phyloP scores from a whole-genome alignment of 2,329 filamentous ascomycete genomes.

The Elsinoe arachidis region DNA sequence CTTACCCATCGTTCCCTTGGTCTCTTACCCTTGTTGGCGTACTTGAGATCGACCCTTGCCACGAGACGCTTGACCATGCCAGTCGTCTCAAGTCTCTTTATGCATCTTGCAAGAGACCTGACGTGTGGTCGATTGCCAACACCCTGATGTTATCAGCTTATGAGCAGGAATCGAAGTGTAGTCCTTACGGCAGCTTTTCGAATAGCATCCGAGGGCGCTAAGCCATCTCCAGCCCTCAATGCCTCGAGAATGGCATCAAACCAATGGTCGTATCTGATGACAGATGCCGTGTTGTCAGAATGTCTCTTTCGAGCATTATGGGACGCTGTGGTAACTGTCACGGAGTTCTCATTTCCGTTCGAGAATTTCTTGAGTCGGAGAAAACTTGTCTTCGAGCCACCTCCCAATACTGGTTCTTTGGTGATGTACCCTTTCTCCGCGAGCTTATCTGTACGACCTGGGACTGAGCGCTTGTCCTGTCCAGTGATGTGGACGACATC shows the following conservation, averaged over 20 bases:
- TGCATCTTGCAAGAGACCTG: background rate
- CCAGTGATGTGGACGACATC: slow-evolving; percentile 46
- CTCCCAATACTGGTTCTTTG: slow-evolving; percentile 43
- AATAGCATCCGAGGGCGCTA: slow-evolving; percentile 46
- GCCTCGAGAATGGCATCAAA: slow-evolving; percentile 40
- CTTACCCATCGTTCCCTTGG: slow-evolving; percentile 19
- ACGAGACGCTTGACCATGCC: background rate
- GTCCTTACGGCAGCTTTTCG: slow-evolving; percentile 36
- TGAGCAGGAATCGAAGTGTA: background rate
- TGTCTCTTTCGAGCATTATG: slow-evolving; percentile 13
- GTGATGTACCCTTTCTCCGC: slow-evolving; percentile 52
- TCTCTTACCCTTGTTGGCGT: background rate
- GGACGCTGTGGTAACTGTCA: slow-evolving; percentile 11
- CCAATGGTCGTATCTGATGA: slow-evolving; percentile 41
- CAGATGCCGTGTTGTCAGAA: slow-evolving; percentile 16
- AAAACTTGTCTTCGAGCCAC: slow-evolving; percentile 46
- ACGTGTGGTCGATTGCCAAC: background rate
- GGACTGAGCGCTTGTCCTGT: slow-evolving; percentile 58
- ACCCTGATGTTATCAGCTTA: background rate
- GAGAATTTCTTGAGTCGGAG: slow-evolving; percentile 47
- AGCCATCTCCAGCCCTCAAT: slow-evolving; percentile 40
- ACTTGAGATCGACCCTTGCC: background rate
- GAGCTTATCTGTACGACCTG: slow-evolving; percentile 50
- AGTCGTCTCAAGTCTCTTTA: slow-evolving; percentile 2
- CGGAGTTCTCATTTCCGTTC: slow-evolving; percentile 21